Percentiles rank a stretch among this genome's conserved stretches.
Evolutionary conservation across 805 yeast species (phyloP).

Genomic region (Saturnispora dispora): DNA sequence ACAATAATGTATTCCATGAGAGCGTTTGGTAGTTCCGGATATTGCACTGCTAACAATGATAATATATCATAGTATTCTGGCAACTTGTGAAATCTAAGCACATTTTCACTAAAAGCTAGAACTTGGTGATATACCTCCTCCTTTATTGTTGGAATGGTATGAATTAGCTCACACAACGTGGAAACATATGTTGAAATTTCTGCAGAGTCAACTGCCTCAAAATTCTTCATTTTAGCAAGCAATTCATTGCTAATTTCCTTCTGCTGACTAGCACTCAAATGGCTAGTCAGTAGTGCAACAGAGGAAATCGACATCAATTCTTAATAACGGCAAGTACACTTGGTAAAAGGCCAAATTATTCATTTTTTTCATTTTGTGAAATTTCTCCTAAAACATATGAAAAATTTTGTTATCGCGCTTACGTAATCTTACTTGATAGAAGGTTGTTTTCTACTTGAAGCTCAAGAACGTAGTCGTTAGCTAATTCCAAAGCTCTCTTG

Average conservation of each 20-base stretch:
- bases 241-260: conserved; percentile 7
- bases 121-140: conserved; percentile 6
- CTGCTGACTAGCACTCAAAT: conserved; percentile 11
- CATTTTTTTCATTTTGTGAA: background rate
- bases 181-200: conserved; percentile 8
- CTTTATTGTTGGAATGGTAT: conserved; percentile 8
- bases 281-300: conserved; percentile 12
- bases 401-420: background rate
- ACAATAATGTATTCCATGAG: conserved; percentile 8
- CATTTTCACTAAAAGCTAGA: conserved; percentile 2
- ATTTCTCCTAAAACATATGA: background rate
- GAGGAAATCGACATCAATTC: conserved; percentile 1
- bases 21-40: conserved; percentile 21
- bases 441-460: conserved; percentile 43
- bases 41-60: conserved; percentile 22
- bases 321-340: background rate
- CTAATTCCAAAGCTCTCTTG: conserved; percentile 37
- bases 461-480: conserved; percentile 43
- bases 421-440: conserved; percentile 11
- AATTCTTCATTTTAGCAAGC: conserved; percentile 3
- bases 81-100: conserved; percentile 3
- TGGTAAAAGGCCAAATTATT: background rate
- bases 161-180: conserved; percentile 18
- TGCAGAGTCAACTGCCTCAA: background rate
- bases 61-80: conserved; percentile 7